Base-by-base conservation (phyloP, 2,329 filamentous ascomycete genomes). In the Huntiella omanensis region DNA sequence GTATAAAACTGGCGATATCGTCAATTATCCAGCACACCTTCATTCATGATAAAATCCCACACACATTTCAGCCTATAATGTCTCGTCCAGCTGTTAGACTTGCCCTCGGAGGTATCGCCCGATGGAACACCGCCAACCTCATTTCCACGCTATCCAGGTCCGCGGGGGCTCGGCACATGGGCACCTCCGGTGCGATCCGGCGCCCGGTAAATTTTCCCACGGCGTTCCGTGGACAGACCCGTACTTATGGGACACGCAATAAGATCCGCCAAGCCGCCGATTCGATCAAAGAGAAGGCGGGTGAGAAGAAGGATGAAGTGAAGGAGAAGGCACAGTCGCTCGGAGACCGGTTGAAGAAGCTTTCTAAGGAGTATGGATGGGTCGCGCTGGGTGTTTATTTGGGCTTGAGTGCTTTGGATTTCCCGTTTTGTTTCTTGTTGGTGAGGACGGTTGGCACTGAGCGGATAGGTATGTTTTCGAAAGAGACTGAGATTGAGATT, bases 301-400 rank as follows among this genome's bases (percentile, higher is more conserved):
- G 15, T n/a, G 44, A 47, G 28, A 36, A 39, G 28, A 49, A 47
- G 38, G 48, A 47, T 5, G 39, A 47, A 28, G 40, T 37, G 4
- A 32, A 43, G 33, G 32, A 43, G 6, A 43, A 43, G 40, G 45
- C 47, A 7, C 44, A 47, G 37, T 73, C 77, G 5, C 60, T 91
- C 37, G 79, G 78, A 2, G 76, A 77, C 52, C 73, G 80, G 19
- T 65, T 96, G 58, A 86, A 80, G 62, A 85, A 83, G 58, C 72
- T 98, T 40, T 86, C 81, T 2, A 77, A 80, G 52, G 88, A 96
- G 61, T 98, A 98, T 61, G 91, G 91, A 36, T 96, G 87, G 85
- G 73, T 83, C 3, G 87, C 87, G 1, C 62, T 95, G 4, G 88
- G 86, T n/a, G 83, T 98, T 11, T 98, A 98, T 61, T 62, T 95